Percentiles rank a stretch among this genome's conserved stretches.
Evolutionary conservation across 1,139 yeast species (phyloP).

Genomic region (Yamadazyma kanchanaburiensis): DNA sequence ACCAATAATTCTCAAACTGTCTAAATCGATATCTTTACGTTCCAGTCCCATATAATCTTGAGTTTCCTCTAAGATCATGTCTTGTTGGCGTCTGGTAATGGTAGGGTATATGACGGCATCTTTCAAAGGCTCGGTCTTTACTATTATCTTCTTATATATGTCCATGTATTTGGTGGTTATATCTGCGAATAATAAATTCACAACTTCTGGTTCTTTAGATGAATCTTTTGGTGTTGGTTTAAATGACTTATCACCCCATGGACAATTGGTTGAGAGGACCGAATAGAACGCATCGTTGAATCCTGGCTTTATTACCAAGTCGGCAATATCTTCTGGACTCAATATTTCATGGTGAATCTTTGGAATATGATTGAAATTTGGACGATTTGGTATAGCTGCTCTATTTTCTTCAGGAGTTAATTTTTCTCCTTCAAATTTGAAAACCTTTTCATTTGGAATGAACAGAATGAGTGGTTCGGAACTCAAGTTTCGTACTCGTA

Average conservation of each 20-base stretch:
- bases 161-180: constrained; percentile 30
- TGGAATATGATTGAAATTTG: constrained; percentile 13
- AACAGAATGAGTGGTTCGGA: constrained; percentile 20
- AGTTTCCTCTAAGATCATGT: constrained; percentile 5
- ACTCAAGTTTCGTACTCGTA: constrained; percentile 5
- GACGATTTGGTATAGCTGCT: constrained; percentile 34
- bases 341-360: constrained; percentile 29
- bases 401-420: constrained; percentile 27
- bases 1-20: constrained; percentile 14
- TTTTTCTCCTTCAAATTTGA: constrained; percentile 31
- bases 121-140: no score
- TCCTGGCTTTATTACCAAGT: constrained; percentile 24
- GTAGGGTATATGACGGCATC: constrained; percentile 6
- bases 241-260: constrained; percentile 26
- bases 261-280: constrained; percentile 24
- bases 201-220: constrained; percentile 11
- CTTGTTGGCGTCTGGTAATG: constrained; percentile 5
- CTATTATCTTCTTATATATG: constrained; percentile 22
- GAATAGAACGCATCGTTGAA: constrained; percentile 30
- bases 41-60: not conserved
- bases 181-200: constrained; percentile 26
- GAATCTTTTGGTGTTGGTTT: constrained; percentile 19
- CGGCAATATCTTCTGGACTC: constrained; percentile 35
- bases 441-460: constrained; percentile 28
- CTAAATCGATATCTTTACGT: no score